Evolutionary conservation across 495 filamentous ascomycete species (phyloP), one percentile per base, ranked within the genome.

Genomic region (Podospora bellae-mahoneyi): DNA sequence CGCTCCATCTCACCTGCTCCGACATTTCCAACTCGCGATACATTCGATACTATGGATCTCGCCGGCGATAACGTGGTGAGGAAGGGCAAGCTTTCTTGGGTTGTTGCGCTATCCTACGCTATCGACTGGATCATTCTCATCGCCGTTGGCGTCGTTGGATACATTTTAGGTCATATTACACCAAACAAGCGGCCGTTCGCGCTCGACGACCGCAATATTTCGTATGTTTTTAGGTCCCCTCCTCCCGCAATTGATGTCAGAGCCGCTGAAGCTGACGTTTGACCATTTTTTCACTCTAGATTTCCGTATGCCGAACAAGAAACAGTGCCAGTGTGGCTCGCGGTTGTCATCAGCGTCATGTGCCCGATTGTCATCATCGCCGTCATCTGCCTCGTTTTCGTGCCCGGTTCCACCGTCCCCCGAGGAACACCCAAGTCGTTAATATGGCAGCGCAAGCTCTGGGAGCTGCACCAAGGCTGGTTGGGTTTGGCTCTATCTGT

Each of bases 391-490:
- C 79, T 97, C 53, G 75, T 92, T 54, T 84, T 96, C 64, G 83
- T 87, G 5, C 84, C 84, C 15, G 84, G 84, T 16, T 75, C 81
- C 80, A 94, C 84, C 78, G 92, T 77, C 18, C 90, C 75, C 82
- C 86, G 78, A 83, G 89, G 71, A 79, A 92, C 83, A 64, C 91
- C 78, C 80, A 88, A 79, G 59, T 84, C 82, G 34, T 73, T 92
- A 69, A 84, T 87, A 15, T 91, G 91, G 74, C 85, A 85, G 71
- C 88, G 92, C 69, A 87, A 91, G 64, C 76, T 96, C 16, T 95
- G 92, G 92, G 91, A 96, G 77, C 81, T 94, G 74, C 93, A 95
- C 69, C 90, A 87, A 63, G 92, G 92, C 6, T 86, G 91, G 70
- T 76, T 95, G 60, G 92, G 92, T 4, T 78, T 96, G 28, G 79